Conservation (phyloP, 2,329 filamentous ascomycete genomes). For the Trichothecium sympodiale region DNA sequence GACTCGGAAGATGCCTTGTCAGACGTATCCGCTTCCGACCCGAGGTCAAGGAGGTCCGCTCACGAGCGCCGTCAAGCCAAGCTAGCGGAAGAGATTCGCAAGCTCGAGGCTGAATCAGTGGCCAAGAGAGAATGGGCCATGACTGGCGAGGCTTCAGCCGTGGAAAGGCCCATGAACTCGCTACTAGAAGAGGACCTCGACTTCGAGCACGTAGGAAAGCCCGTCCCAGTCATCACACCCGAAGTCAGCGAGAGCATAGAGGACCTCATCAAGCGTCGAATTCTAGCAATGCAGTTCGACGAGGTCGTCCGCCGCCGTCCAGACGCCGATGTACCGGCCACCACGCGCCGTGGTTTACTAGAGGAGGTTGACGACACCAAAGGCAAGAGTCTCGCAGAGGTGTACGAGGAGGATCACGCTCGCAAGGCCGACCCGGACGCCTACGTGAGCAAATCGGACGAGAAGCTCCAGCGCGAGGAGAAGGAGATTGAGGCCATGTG, state of each 20-base stretch:
- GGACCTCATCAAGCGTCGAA: conserved; percentile 85
- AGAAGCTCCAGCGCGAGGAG: conserved; percentile 74
- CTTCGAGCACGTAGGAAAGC: conserved; percentile 91
- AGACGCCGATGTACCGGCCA: conserved; percentile 52
- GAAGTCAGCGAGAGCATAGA: conserved; percentile 89
- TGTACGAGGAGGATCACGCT: conserved; percentile 90
- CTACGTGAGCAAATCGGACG: conserved; percentile 71
- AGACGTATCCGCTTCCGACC: conserved; percentile 56
- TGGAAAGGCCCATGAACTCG: conserved; percentile 78
- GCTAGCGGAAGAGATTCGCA: conserved; percentile 79
- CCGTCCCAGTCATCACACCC: conserved; percentile 84
- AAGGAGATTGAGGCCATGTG: conserved; percentile 73
- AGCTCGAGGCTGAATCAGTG: conserved; percentile 79
- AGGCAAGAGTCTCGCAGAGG: conserved; percentile 77
- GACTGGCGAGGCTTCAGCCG: conserved; percentile 74
- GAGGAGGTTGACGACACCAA: conserved; percentile 74
- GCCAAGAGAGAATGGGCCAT: conserved; percentile 87
- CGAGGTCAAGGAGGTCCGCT: conserved; percentile 64
- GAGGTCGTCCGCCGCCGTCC: conserved; percentile 77
- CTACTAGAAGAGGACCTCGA: conserved; percentile 90
- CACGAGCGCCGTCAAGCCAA: conserved; percentile 83
- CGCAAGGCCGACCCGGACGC: conserved; percentile 64
- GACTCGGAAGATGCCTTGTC: conserved; percentile 55
- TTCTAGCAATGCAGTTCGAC: conserved; percentile 83
- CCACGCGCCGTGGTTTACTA: conserved; percentile 53